A percentile compares a stretch with the other conserved stretches of the same genome.
Evolutionary conservation across 2,329 filamentous ascomycete species (phyloP).

Genomic region (Neoarthrinium moseri): DNA sequence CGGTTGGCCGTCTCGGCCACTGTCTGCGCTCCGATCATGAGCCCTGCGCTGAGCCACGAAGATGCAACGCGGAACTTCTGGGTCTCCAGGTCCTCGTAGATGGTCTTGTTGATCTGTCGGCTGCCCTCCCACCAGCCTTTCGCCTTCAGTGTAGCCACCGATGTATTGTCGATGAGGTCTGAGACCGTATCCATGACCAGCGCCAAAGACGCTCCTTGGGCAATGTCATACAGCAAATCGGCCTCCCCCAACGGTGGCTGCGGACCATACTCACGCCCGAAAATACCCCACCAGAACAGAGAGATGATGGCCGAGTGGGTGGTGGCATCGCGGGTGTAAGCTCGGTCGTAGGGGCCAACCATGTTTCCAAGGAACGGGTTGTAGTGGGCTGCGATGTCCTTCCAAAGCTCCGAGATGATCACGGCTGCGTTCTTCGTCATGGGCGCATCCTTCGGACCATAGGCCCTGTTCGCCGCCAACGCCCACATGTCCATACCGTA

Average conservation of each 20-base stretch:
- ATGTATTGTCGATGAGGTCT: constrained; percentile 24
- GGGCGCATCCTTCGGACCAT: constrained; percentile 28
- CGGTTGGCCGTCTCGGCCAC: constrained; percentile 35
- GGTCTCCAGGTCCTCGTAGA: constrained; percentile 32
- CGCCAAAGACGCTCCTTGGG: constrained; percentile 38
- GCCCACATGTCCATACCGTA: constrained; percentile 40
- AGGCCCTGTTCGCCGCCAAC: constrained; percentile 35
- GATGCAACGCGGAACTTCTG: constrained; percentile 30
- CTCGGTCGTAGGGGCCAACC: constrained; percentile 34
- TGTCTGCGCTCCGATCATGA: constrained; percentile 41
- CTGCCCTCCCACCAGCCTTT: constrained; percentile 31
- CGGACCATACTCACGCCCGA: constrained; percentile 35
- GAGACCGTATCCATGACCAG: constrained; percentile 33
- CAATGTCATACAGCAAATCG: constrained; percentile 39
- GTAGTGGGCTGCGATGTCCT: constrained; percentile 33
- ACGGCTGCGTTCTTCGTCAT: constrained; percentile 26
- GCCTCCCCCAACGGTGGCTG: constrained; percentile 34
- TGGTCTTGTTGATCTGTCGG: constrained; percentile 32
- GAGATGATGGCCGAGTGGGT: constrained; percentile 38
- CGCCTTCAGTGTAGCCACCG: constrained; percentile 26
- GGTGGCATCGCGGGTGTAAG: constrained; percentile 37
- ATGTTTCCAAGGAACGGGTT: constrained; percentile 34
- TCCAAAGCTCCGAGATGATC: constrained; percentile 31
- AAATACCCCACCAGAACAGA: constrained; percentile 41
- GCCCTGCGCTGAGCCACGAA: constrained; percentile 38